Evolutionary conservation across 805 yeast species (phyloP).

Genomic region (Ogataea trehaloabstinens): DNA sequence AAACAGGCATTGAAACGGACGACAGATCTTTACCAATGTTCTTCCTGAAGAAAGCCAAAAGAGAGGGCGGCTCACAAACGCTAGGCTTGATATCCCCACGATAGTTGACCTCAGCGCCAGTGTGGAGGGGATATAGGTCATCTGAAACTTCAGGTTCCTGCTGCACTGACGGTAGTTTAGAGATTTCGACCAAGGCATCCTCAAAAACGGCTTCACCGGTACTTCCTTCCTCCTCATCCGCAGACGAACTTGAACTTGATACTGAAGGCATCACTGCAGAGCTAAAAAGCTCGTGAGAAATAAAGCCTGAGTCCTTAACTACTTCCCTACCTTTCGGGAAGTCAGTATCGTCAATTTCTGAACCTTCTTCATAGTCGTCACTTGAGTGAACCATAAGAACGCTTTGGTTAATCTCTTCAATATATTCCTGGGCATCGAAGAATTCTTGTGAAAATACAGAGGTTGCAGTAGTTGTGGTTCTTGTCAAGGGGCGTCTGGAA

Average conservation of each 20-base stretch:
- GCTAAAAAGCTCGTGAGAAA: conserved; percentile 8
- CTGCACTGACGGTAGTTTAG: not conserved
- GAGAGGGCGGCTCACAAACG: conserved; percentile 72
- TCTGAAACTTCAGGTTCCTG: conserved; percentile 1
- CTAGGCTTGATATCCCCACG: conserved; percentile 59
- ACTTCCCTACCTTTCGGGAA: not conserved
- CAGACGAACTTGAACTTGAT: conserved; percentile 11
- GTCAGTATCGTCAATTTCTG: conserved; percentile 11
- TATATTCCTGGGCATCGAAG: conserved; percentile 67
- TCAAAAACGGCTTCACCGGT: not conserved
- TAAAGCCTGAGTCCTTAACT: not conserved
- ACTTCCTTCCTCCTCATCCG: conserved; percentile 7
- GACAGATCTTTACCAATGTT: conserved; percentile 91
- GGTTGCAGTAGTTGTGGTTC: conserved; percentile 27
- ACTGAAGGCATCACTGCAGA: conserved; percentile 2
- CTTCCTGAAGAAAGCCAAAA: conserved; percentile 76
- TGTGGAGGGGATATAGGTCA: conserved; percentile 70
- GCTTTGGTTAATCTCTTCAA: conserved; percentile 46
- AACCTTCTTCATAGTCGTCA: conserved; percentile 20
- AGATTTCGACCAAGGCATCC: not conserved
- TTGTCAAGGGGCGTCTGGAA: conserved; percentile 23
- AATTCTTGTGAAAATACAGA: conserved; percentile 51
- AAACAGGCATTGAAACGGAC: conserved; percentile 88
- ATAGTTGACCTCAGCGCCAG: conserved; percentile 43
- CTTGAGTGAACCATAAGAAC: conserved; percentile 52